Evolutionary conservation across 2,329 filamentous ascomycete genomes (phyloP).

Genomic region (Colletotrichum sp.): DNA sequence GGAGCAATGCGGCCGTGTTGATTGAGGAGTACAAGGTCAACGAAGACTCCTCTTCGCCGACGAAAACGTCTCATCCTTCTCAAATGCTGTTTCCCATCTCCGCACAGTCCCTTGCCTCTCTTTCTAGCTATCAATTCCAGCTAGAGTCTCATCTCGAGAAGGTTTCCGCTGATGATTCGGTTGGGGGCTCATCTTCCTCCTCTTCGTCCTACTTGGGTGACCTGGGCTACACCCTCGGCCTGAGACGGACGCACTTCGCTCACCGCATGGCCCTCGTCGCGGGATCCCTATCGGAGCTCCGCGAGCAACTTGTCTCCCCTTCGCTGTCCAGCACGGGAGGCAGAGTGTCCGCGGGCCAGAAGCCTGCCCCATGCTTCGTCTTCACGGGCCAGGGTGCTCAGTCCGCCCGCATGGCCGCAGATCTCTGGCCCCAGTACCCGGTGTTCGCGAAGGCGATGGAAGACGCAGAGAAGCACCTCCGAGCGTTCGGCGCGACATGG

Average conservation of each 20-base stretch:
- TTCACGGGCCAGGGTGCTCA: neutral
- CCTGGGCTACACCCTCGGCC: neutral
- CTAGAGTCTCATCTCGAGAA: neutral
- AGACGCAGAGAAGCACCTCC: neutral
- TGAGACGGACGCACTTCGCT: neutral
- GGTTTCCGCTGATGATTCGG: neutral
- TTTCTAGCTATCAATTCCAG: neutral
- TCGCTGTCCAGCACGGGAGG: neutral
- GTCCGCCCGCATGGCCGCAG: neutral
- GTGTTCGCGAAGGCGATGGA: neutral
- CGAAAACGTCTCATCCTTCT: neutral
- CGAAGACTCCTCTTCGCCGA: neutral
- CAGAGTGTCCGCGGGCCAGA: neutral
- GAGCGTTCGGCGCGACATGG: neutral
- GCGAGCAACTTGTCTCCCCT: neutral
- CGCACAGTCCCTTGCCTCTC: neutral
- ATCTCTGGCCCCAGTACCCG: neutral
- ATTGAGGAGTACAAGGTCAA: neutral
- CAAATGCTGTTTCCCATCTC: neutral
- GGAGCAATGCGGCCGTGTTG: neutral
- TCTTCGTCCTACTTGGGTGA: neutral
- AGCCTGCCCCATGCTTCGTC: neutral
- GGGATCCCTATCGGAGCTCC: neutral
- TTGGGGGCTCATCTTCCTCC: too few species aligned
- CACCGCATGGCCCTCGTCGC: neutral